phyloP scores from a whole-genome alignment of 2,329 filamentous ascomycete genomes.

The Hirsutella thompsonii region DNA sequence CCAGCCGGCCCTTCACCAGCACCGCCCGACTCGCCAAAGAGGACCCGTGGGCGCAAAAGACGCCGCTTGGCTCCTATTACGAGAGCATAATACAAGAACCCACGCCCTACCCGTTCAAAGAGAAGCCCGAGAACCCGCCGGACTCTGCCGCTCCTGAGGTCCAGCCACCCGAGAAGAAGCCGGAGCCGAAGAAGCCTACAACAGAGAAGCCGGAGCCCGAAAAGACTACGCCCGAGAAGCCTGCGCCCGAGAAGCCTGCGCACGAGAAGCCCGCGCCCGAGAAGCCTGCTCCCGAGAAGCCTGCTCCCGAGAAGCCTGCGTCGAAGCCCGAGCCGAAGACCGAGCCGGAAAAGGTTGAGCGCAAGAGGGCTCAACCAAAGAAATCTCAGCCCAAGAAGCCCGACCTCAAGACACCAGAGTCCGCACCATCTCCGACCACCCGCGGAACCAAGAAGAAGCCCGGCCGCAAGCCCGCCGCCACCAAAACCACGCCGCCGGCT shows the following conservation, averaged over 20 bases:
- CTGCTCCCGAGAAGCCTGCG: too few species aligned
- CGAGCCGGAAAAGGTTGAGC: too few species aligned
- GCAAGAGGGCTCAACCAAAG: too few species aligned
- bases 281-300: too few species aligned
- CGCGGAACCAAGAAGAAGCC: slow-evolving; percentile 15
- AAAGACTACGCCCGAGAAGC: too few species aligned
- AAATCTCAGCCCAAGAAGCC: too few species aligned
- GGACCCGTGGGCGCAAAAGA: slow-evolving; percentile 21
- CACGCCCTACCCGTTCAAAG: slow-evolving; percentile 21
- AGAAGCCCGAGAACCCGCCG: slow-evolving; percentile 31
- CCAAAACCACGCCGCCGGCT: slow-evolving; percentile 3
- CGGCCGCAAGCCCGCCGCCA: slow-evolving; percentile 11
- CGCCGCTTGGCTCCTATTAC: slow-evolving; percentile 46
- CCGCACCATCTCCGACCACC: background rate
- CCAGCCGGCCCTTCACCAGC: slow-evolving; percentile 15
- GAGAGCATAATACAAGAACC: slow-evolving; percentile 39
- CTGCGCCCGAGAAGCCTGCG: too few species aligned
- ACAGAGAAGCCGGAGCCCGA: too few species aligned
- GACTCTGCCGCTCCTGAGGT: slow-evolving; percentile 20
- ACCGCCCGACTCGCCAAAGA: slow-evolving; percentile 6
- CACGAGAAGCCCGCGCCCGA: too few species aligned
- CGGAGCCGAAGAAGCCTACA: too few species aligned
- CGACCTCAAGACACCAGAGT: background rate
- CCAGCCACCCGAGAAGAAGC: slow-evolving; percentile 6
- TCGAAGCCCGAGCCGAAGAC: too few species aligned